Conservation (phyloP, 1,284 basidiomycete genomes). For the Mycocalia duriaeana region DNA sequence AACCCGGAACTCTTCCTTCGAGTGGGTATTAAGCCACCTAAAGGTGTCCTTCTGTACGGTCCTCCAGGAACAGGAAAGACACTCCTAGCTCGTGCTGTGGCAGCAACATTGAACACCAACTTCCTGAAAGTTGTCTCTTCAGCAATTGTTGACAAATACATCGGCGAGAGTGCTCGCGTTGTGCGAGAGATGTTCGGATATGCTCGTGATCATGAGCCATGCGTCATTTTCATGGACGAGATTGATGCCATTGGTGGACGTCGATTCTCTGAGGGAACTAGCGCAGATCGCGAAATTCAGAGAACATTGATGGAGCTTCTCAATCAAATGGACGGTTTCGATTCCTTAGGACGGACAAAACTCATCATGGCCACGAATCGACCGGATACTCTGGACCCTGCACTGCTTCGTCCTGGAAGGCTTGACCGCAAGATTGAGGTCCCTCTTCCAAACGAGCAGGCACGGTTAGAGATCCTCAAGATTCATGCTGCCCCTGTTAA, state of each 20-base stretch:
- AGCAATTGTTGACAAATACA: constrained; percentile 99
- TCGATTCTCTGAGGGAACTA: constrained; percentile 96
- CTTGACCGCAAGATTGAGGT: constrained; percentile 98
- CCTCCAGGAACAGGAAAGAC: constrained; percentile 97
- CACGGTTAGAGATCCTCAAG: constrained; percentile 92
- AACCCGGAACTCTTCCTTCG: constrained; percentile 94
- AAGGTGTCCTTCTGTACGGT: constrained; percentile 90
- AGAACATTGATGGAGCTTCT: constrained; percentile 98
- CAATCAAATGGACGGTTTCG: constrained; percentile 99
- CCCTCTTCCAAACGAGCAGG: constrained; percentile 96
- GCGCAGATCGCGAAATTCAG: constrained; percentile 98
- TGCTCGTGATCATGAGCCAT: constrained; percentile 94
- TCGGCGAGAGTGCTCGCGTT: constrained; percentile 93
- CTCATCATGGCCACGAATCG: constrained; percentile 99
- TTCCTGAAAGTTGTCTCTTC: constrained; percentile 98
- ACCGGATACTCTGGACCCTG: constrained; percentile 96
- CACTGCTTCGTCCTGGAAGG: constrained; percentile 91
- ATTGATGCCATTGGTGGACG: constrained; percentile 97
- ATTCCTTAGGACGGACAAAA: constrained; percentile 92
- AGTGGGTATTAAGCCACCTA: constrained; percentile 94
- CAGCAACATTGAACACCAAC: constrained; percentile 92
- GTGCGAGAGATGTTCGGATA: constrained; percentile 99
- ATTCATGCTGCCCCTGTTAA: constrained; percentile 95
- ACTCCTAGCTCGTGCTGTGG: constrained; percentile 90
- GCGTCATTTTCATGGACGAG: constrained; percentile 99